Evolutionary conservation across 2,329 filamentous ascomycete genomes (phyloP).

Genomic region (Penicillium sp.): DNA sequence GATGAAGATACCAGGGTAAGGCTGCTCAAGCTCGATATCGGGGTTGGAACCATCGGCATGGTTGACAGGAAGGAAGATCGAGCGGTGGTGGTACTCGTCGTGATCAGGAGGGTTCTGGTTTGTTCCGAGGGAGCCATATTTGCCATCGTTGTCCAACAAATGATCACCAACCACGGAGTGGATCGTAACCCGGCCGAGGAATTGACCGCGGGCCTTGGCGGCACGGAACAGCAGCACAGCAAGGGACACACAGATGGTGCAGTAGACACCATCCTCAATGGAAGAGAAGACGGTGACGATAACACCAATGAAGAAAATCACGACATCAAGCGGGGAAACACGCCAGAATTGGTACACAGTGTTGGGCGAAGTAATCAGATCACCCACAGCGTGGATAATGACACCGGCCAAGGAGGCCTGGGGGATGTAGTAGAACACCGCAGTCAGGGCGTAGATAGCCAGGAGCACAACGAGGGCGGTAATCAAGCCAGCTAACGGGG

Average conservation of each 20-base stretch:
- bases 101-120: conserved; percentile 33
- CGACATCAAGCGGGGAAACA: conserved; percentile 82
- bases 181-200: conserved; percentile 80
- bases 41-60: conserved; percentile 92
- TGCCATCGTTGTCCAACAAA: conserved; percentile 63
- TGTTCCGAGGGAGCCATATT: conserved; percentile 58
- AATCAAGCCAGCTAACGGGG: conserved; percentile 85
- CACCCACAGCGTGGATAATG: conserved; percentile 93
- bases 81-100: conserved; percentile 60
- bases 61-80: conserved; percentile 83
- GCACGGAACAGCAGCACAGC: conserved; percentile 81
- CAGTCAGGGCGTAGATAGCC: conserved; percentile 83
- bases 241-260: conserved; percentile 74
- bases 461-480: conserved; percentile 83
- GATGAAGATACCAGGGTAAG: conserved; percentile 91
- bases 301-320: conserved; percentile 93
- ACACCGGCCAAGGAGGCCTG: conserved; percentile 78
- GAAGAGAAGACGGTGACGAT: conserved; percentile 82
- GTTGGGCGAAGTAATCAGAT: conserved; percentile 87
- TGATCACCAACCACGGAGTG: conserved; percentile 82
- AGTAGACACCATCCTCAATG: conserved; percentile 93
- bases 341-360: conserved; percentile 95
- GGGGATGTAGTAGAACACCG: conserved; percentile 93
- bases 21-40: conserved; percentile 72
- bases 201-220: conserved; percentile 77